These are phyloP conservation scores for Ligustrum vulgare DNA, from an alignment of 257 asterid genomes.

Conservation along the genomic window DNA sequence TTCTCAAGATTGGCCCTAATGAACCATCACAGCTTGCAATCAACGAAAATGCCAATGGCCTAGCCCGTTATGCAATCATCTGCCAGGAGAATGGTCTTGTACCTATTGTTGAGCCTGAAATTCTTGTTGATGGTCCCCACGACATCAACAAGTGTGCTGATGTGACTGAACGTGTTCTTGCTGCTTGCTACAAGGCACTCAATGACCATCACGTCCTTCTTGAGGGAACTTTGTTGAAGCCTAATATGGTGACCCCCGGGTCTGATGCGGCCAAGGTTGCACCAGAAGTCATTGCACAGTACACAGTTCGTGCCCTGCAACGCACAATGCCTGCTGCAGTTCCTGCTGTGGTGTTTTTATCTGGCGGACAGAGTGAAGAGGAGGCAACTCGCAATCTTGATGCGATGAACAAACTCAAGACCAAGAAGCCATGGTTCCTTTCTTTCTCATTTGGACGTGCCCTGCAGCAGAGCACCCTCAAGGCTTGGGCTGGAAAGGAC, in stretches of 20 bases:
- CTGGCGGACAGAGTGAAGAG: constrained; percentile 74
- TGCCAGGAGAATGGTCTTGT: constrained; percentile 67
- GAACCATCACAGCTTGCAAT: constrained; percentile 61
- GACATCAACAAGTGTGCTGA: constrained; percentile 58
- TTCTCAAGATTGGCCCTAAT: constrained; percentile 54
- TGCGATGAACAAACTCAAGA: constrained; percentile 62
- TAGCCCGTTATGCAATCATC: constrained; percentile 64
- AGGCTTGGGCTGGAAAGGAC: constrained; percentile 57
- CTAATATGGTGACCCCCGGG: constrained; percentile 74
- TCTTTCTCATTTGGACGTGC: constrained; percentile 64
- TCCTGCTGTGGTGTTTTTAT: constrained; percentile 62
- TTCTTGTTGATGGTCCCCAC: constrained; percentile 66
- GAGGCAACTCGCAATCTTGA: constrained; percentile 55
- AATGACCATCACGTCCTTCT: constrained; percentile 64
- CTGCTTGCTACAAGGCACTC: constrained; percentile 70
- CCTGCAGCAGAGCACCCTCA: constrained; percentile 65
- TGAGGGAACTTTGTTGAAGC: constrained; percentile 62
- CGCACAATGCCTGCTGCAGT: constrained; percentile 71
- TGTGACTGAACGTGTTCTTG: constrained; percentile 65
- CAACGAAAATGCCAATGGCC: constrained; percentile 57
- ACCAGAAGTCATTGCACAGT: constrained; percentile 61
- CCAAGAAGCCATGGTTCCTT: constrained; percentile 64
- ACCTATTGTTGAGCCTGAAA: constrained; percentile 70
- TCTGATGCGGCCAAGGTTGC: constrained; percentile 55
- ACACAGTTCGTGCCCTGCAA: constrained; percentile 60